Evolutionary conservation across 305 asterid species (phyloP).

Genomic region (Fraxinus ornus): DNA sequence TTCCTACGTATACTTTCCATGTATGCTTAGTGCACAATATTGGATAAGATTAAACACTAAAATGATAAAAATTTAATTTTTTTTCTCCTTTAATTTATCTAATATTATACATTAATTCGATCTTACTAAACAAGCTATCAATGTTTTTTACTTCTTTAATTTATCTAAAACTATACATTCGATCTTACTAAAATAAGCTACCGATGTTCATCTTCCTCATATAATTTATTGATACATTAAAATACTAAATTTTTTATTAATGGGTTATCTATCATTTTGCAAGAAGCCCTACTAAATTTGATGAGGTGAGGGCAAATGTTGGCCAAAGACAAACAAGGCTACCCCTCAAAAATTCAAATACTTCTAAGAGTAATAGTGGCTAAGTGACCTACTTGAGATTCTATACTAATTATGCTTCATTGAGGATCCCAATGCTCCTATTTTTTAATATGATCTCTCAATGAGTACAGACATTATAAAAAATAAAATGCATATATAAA

Average conservation of each 20-base stretch:
- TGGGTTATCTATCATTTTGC: conserved; percentile 13
- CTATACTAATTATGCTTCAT: conserved; percentile 19
- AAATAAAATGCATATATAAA: neutral
- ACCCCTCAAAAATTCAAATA: conserved; percentile 23
- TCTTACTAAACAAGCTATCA: too few species aligned
- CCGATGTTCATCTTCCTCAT: neutral
- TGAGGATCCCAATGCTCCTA: conserved; percentile 19
- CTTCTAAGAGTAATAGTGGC: conserved; percentile 19
- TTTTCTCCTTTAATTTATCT: too few species aligned
- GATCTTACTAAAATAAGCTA: too few species aligned
- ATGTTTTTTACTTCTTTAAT: neutral
- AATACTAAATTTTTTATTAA: too few species aligned
- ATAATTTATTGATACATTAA: too few species aligned
- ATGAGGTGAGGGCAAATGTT: conserved; percentile 35
- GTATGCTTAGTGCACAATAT: neutral
- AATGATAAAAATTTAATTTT: too few species aligned
- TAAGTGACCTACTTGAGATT: conserved; percentile 2
- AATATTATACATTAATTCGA: too few species aligned
- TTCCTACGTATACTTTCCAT: too few species aligned
- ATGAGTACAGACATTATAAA: neutral
- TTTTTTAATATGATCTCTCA: neutral
- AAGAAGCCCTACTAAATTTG: conserved; percentile 27
- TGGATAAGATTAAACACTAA: too few species aligned
- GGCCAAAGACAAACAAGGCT: conserved; percentile 39
- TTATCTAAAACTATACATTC: neutral